These are phyloP conservation scores for Cryptococcus wingfieldii DNA, from an alignment of 1,284 basidiomycete genomes.

Conservation along the genomic window DNA sequence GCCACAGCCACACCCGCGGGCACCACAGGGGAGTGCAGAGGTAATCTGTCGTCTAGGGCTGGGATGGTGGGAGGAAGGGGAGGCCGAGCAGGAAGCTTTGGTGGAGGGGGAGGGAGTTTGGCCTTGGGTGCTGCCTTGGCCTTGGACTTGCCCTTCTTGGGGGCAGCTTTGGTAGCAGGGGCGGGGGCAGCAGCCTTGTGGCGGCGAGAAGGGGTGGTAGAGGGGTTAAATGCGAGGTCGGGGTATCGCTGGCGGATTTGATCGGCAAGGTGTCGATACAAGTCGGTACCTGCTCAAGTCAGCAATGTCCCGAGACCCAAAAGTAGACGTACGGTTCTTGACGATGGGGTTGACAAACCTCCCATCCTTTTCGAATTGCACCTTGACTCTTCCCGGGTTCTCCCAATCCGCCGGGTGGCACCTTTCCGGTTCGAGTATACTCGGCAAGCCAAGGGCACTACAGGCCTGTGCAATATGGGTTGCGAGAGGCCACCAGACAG, in stretches of 20 bases:
- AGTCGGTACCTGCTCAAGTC: conserved; percentile 66
- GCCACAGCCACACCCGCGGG: conserved; percentile 45
- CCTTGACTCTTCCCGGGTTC: conserved; percentile 87
- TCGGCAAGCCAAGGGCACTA: conserved; percentile 67
- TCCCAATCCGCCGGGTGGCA: conserved; percentile 93
- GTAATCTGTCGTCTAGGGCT: conserved; percentile 42
- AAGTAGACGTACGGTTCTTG: conserved; percentile 65
- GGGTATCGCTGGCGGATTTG: conserved; percentile 72
- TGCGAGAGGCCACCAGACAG: conserved; percentile 91
- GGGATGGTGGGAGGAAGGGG: conserved; percentile 40
- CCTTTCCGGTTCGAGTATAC: conserved; percentile 79
- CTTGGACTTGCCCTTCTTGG: conserved; percentile 15
- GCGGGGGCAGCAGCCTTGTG: conserved; percentile 5
- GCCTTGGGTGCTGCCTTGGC: conserved; percentile 7
- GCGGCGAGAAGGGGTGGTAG: conserved; percentile 11
- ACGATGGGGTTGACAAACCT: conserved; percentile 65
- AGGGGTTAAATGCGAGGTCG: conserved; percentile 59
- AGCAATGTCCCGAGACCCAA: neutral
- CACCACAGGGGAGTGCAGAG: conserved; percentile 43
- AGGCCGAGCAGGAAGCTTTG: conserved; percentile 27
- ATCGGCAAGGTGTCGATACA: conserved; percentile 68
- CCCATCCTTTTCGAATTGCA: conserved; percentile 82
- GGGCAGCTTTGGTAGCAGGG: conserved; percentile 7
- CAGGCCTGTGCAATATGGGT: conserved; percentile 85
- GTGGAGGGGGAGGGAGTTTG: conserved; percentile 2